Conservation (phyloP, 495 filamentous ascomycete species). For the Hypoxylon crocopeplum region DNA sequence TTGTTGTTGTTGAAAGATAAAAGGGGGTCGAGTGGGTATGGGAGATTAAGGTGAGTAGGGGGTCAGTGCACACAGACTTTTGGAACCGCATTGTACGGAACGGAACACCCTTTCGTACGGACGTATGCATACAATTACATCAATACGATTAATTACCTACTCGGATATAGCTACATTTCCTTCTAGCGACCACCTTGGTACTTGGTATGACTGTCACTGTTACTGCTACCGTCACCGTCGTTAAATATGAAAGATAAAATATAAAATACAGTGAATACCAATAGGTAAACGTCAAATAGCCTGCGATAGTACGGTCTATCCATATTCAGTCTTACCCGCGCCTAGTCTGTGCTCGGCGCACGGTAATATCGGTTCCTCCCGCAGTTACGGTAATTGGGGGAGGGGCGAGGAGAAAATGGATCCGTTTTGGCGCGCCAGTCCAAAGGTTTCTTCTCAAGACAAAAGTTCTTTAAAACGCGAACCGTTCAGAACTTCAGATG, state of each 20-base stretch:
- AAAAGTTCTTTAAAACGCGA: constrained; percentile 14
- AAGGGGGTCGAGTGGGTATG: too few relatives aligned
- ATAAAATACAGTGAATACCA: too few relatives aligned
- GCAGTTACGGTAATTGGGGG: constrained; percentile 12
- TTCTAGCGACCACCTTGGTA: neutral
- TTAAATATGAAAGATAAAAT: too few relatives aligned
- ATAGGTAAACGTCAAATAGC: neutral
- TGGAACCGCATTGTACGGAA: too few relatives aligned
- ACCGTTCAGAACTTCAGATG: constrained; percentile 31
- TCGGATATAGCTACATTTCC: neutral
- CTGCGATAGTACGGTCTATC: neutral
- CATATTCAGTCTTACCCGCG: neutral
- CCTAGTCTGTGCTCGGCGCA: constrained; percentile 8
- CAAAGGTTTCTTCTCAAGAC: constrained; percentile 6
- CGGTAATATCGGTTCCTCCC: constrained; percentile 31
- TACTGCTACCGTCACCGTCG: too few relatives aligned
- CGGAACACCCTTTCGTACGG: too few relatives aligned
- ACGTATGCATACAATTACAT: neutral
- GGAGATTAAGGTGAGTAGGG: too few relatives aligned
- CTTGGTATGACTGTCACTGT: neutral
- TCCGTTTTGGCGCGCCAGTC: constrained; percentile 8
- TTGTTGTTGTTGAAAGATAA: too few relatives aligned
- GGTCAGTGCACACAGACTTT: too few relatives aligned
- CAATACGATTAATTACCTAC: too few relatives aligned
- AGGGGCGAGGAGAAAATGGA: neutral